These are phyloP conservation scores for Populus nigra DNA, from an alignment of 345 rosid species.

Conservation along the genomic window DNA sequence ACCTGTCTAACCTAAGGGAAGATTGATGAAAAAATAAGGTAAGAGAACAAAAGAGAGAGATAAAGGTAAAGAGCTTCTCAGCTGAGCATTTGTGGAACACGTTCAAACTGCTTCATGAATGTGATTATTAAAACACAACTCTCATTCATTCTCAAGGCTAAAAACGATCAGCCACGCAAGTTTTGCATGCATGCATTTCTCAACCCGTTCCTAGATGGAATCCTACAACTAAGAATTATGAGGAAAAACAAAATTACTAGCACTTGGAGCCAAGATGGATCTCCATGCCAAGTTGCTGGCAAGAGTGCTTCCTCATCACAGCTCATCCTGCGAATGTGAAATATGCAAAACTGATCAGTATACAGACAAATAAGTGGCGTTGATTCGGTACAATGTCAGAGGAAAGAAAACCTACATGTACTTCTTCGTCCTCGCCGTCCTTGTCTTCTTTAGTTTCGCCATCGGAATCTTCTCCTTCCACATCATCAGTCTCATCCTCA, in stretches of 20 bases:
- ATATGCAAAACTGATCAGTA: not conserved
- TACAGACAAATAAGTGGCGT: not conserved
- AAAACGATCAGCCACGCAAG: constrained; percentile 12
- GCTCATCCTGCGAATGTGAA: constrained; percentile 63
- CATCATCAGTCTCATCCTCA: constrained; percentile 42
- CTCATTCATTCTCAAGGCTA: constrained; percentile 2
- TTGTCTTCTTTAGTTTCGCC: constrained; percentile 42
- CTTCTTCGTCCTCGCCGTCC: constrained; percentile 32
- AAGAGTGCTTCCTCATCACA: constrained; percentile 39
- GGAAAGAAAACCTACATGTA: constrained; percentile 35
- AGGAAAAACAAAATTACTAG: not conserved
- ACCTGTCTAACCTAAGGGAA: no score
- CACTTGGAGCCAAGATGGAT: not conserved
- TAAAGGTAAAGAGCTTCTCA: not conserved
- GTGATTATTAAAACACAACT: not conserved
- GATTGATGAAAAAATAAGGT: not conserved
- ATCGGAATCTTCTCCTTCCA: constrained; percentile 42
- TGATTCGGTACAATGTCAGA: not conserved
- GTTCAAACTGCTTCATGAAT: constrained; percentile 7
- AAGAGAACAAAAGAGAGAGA: not conserved
- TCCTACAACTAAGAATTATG: constrained; percentile 6
- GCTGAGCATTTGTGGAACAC: not conserved
- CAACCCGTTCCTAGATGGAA: not conserved
- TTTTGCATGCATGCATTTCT: not conserved
- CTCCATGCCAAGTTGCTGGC: not conserved